These are phyloP conservation scores for Phytophthora capsici DNA, from an alignment of 352 stramenopile species.

Conservation along the genomic window DNA sequence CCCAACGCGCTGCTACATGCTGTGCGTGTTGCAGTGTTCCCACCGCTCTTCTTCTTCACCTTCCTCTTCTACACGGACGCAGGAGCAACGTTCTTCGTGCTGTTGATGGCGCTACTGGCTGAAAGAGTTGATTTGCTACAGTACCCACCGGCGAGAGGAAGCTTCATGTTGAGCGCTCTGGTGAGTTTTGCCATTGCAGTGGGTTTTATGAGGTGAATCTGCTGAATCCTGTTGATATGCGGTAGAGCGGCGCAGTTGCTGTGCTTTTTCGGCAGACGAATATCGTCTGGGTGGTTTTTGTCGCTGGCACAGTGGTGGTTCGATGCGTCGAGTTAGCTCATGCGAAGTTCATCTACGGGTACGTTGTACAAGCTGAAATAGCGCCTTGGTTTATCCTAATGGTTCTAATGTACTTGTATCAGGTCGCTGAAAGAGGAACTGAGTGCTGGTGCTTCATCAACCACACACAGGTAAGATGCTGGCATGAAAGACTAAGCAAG, in stretches of 20 bases:
- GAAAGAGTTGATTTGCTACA: slow-evolving; percentile 54
- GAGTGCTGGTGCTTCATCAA: slow-evolving; percentile 13
- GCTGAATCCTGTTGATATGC: neutral
- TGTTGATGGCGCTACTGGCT: slow-evolving; percentile 82
- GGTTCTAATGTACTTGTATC: neutral
- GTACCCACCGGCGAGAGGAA: slow-evolving; percentile 37
- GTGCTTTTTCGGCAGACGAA: slow-evolving; percentile 93
- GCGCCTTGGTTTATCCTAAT: neutral
- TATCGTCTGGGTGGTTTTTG: slow-evolving; percentile 91
- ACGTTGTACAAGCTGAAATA: neutral
- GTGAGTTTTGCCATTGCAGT: slow-evolving; percentile 30
- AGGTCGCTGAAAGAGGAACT: slow-evolving; percentile 51
- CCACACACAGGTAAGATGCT: slow-evolving; percentile 40
- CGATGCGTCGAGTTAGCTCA: slow-evolving; percentile 73
- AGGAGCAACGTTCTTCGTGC: slow-evolving; percentile 87
- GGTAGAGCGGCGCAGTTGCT: slow-evolving; percentile 68
- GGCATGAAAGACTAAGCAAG: neutral
- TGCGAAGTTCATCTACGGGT: slow-evolving; percentile 79
- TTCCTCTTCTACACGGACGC: slow-evolving; percentile 93
- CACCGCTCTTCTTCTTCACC: slow-evolving; percentile 87
- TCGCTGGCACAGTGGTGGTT: slow-evolving; percentile 76
- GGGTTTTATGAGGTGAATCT: neutral
- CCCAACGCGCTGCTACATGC: slow-evolving; percentile 66
- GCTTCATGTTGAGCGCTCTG: slow-evolving; percentile 67
- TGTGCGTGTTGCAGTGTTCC: slow-evolving; percentile 76